Evolutionary conservation across 164 flowering plant genomes (phyloP).

Genomic region (grape (Vitis vinifera)): DNA sequence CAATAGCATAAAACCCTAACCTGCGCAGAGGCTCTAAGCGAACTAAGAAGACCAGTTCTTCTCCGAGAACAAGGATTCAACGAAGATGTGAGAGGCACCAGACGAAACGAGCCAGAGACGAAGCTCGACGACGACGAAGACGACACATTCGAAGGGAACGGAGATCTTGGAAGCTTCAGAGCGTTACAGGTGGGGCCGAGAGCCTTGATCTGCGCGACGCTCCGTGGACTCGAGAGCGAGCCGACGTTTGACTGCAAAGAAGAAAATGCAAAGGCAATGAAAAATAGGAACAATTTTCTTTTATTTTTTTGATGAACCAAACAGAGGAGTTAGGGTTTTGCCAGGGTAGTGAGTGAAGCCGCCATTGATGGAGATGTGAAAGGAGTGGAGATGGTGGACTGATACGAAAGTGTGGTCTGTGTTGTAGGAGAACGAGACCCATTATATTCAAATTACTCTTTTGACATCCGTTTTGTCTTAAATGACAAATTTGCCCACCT

Average conservation of each 20-base stretch:
- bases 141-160: constrained; percentile 14
- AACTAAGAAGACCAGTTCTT: constrained; percentile 14
- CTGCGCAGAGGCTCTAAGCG: constrained; percentile 50
- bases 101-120: constrained; percentile 31
- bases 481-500: too few species aligned
- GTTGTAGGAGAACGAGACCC: not conserved
- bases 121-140: constrained; percentile 26
- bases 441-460: too few species aligned
- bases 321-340: constrained; percentile 6
- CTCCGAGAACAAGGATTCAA: constrained; percentile 14
- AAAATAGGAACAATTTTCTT: not conserved
- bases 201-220: constrained; percentile 12
- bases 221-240: constrained; percentile 23
- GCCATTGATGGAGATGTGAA: constrained; percentile 33
- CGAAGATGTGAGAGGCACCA: constrained; percentile 16
- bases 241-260: constrained; percentile 40
- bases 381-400: too few species aligned
- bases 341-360: constrained; percentile 30
- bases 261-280: not conserved
- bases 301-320: not conserved
- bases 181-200: constrained; percentile 16
- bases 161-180: constrained; percentile 19
- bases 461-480: too few species aligned
- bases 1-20: constrained; percentile 17
- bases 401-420: not conserved